Evolutionary conservation across 2,329 filamentous ascomycete species (phyloP), one percentile per base, ranked within the genome.

Genomic region (Alternaria triticina): DNA sequence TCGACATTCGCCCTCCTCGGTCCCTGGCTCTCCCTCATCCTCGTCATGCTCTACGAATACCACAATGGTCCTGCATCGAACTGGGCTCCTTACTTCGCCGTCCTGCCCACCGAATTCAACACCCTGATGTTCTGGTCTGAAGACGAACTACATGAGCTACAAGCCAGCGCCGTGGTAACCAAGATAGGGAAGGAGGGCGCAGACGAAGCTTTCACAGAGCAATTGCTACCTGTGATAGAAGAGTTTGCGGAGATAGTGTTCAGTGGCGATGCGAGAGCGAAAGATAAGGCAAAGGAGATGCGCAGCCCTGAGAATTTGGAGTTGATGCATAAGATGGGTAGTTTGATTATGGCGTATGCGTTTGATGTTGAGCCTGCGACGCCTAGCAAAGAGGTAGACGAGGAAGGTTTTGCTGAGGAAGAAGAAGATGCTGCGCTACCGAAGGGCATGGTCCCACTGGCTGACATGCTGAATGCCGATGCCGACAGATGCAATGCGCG

Each of bases 391-490:
- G 84, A 89, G 5, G 84, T 87, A 0, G 87, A 88, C 2, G 86
- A 89, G 3, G 86, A 86, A 51, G 83, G 83, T 17, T 83, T 80
- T 61, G 78, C 74, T 5, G 82, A 81, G 27, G 83, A 84, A 63
- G 81, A 82, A 20, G 82, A 84, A 64, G 83, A 85, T 30, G 82
- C 80, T n/a, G 78, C 79, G 5, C 71, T 84, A 5, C 82, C 86
- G 17, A 92, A 97, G 80, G 94, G 91, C 56, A 96, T 97, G 92
- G 91, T 97, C 0, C 93, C 94, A 1, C 87, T 97, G 83, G 94
- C 94, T 1, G 94, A 97, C 76, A 90, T 97, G 74, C 85, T 97
- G 30, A 97, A 97, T 73, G 93, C 94, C 0, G 92, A 97, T 77
- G 93, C 91, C 5, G 89, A 93, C 66, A 82, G 83, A 68, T 96